These are phyloP conservation scores for Colletotrichum godetiae DNA, from an alignment of 2,329 filamentous ascomycete genomes.

Conservation along the genomic window DNA sequence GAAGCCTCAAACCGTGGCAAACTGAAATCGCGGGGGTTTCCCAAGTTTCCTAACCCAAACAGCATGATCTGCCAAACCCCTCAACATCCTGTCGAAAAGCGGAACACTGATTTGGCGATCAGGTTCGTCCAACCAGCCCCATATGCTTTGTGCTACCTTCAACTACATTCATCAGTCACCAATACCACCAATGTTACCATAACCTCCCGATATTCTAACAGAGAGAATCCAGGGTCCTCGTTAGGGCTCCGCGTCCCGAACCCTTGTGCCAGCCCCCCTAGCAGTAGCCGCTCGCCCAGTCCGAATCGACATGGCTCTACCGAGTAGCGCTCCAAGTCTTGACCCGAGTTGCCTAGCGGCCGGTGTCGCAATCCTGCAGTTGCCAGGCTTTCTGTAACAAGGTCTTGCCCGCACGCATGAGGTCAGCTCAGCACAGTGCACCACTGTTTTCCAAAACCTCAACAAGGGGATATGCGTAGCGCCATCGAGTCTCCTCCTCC, in stretches of 20 bases:
- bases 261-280: conserved; percentile 25
- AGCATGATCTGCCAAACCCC: neutral
- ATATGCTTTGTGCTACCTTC: too few relatives aligned
- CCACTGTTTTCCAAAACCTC: too few relatives aligned
- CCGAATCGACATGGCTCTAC: neutral
- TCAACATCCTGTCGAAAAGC: neutral
- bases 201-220: neutral
- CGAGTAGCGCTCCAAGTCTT: neutral
- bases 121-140: neutral
- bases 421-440: neutral
- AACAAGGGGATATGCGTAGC: too few relatives aligned
- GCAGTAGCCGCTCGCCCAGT: conserved; percentile 13
- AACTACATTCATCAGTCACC: neutral
- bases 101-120: neutral
- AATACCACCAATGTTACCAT: neutral
- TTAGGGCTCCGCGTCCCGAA: conserved; percentile 32
- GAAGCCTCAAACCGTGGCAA: conserved; percentile 31
- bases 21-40: conserved; percentile 29
- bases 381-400: neutral
- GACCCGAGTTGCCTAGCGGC: conserved; percentile 18
- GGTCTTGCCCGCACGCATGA: neutral
- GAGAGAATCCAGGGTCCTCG: conserved; percentile 25
- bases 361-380: conserved; percentile 20
- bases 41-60: neutral
- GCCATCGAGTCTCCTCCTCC: neutral